These are phyloP conservation scores for Zygoascus hellenicus DNA, from an alignment of 1,139 yeast genomes.

Conservation along the genomic window DNA sequence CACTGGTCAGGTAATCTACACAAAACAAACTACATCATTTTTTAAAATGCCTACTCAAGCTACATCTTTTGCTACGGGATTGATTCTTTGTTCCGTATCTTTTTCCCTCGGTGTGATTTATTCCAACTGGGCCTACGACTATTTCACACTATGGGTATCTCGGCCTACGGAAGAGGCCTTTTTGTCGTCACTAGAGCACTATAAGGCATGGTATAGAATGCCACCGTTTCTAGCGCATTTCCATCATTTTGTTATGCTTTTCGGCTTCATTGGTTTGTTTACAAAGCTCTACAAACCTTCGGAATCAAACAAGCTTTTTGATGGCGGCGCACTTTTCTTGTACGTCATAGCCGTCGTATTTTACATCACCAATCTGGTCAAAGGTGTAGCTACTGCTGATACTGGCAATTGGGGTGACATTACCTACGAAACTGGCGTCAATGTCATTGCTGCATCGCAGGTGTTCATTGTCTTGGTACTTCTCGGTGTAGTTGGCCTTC, in stretches of 20 bases:
- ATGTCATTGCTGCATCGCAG: slow-evolving; percentile 87
- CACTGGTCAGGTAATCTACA: background rate
- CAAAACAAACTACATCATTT: background rate
- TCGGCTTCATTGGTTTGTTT: slow-evolving; percentile 69
- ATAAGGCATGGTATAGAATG: slow-evolving; percentile 61
- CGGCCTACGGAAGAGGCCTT: slow-evolving; percentile 50
- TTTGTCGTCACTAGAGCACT: slow-evolving; percentile 62
- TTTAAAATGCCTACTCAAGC: slow-evolving; percentile 29
- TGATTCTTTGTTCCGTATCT: slow-evolving; percentile 45
- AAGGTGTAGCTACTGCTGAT: slow-evolving; percentile 67
- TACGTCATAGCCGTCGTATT: slow-evolving; percentile 67
- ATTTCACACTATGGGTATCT: slow-evolving; percentile 63
- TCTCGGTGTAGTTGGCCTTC: slow-evolving; percentile 73
- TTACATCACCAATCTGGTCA: slow-evolving; percentile 78
- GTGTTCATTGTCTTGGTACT: slow-evolving; percentile 67
- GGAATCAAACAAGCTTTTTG: slow-evolving; percentile 79
- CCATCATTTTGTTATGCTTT: slow-evolving; percentile 50
- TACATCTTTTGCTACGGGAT: slow-evolving; percentile 34
- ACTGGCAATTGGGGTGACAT: slow-evolving; percentile 92
- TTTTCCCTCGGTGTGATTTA: slow-evolving; percentile 77
- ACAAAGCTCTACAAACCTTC: slow-evolving; percentile 80
- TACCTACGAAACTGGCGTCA: slow-evolving; percentile 75
- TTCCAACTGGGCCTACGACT: slow-evolving; percentile 78
- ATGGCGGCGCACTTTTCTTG: slow-evolving; percentile 75
- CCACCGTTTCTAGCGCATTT: slow-evolving; percentile 56